Evolutionary conservation across 208 protist genomes (phyloP).

Genomic region (Plasmodiophora brassicae): DNA sequence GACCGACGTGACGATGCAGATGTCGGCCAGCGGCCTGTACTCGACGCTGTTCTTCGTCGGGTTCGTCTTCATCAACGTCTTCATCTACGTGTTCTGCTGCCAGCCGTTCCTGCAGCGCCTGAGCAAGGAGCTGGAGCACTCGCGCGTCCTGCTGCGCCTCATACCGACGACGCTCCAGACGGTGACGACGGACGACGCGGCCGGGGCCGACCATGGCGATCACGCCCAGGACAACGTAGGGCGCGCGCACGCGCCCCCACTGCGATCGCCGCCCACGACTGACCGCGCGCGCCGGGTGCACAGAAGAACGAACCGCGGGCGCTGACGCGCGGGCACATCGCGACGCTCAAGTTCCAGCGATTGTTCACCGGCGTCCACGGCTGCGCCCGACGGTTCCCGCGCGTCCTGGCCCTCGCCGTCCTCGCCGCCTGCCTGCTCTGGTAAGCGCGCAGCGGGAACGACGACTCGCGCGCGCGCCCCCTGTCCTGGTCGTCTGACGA

Average conservation of each 20-base stretch:
- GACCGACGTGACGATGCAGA: no score
- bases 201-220: neutral
- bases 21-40: no score
- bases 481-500: no score
- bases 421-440: no score
- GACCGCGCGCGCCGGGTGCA: no score
- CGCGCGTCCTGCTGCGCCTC: neutral
- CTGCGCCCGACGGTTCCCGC: neutral
- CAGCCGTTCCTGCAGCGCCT: neutral
- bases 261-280: no score
- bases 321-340: neutral
- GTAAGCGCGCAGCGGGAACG: no score
- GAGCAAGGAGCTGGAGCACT: neutral
- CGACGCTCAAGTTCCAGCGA: neutral
- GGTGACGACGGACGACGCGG: neutral
- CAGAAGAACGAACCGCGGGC: neutral
- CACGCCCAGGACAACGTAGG: neutral
- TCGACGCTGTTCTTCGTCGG: neutral
- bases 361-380: neutral
- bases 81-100: neutral
- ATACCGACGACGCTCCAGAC: neutral
- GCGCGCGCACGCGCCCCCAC: neutral
- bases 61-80: neutral
- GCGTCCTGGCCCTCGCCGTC: no score
- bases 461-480: no score